Percentiles rank a stretch among this genome's conserved stretches.
Evolutionary conservation across 768 basidiomycete genomes (phyloP).

Genomic region (Leccinum variicolor): DNA sequence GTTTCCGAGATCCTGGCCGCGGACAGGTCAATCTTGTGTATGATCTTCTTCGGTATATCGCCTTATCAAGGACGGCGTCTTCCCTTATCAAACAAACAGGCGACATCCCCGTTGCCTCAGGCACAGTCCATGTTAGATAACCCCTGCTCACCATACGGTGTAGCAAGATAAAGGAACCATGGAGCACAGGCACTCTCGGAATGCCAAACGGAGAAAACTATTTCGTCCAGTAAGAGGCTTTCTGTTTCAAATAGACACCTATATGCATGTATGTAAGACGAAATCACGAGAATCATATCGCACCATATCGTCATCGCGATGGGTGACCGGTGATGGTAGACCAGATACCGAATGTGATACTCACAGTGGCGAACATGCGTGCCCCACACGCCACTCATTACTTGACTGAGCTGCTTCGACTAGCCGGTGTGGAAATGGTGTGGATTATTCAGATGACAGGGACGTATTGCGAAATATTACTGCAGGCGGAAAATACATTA

Average conservation of each 20-base stretch:
- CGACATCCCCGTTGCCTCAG: background rate
- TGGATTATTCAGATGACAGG: background rate
- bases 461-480: constrained; percentile 1
- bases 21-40: background rate
- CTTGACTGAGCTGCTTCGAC: background rate
- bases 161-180: background rate
- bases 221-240: background rate
- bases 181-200: background rate
- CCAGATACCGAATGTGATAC: background rate
- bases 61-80: background rate
- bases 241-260: background rate
- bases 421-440: background rate
- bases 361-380: background rate
- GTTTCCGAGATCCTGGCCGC: background rate
- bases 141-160: background rate
- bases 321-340: background rate
- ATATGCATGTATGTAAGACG: background rate
- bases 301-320: background rate
- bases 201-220: background rate
- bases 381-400: background rate
- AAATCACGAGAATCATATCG: constrained; percentile 1
- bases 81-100: background rate
- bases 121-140: background rate
- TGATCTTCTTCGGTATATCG: background rate
- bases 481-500: background rate